Base-by-base conservation (phyloP, 192 early-diverging fungal genomes). In the Diversispora eburnea region DNA sequence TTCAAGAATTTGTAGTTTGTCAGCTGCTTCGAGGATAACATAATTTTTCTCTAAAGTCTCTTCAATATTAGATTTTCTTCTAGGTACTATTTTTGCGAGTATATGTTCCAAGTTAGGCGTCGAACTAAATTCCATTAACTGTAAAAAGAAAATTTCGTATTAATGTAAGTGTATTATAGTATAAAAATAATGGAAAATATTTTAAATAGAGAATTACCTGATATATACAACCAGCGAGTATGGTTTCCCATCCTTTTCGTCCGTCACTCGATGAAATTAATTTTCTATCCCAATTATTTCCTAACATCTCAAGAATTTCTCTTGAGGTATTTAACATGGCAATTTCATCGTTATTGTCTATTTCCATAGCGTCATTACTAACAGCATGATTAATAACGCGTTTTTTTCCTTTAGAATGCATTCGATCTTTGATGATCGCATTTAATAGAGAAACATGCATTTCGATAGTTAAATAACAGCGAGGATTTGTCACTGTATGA, bases 1-100 rank as follows among this genome's bases (percentile, higher is more conserved):
- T 25, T 90, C 84, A 55, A 94, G 75, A 13, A 96, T 75, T 17
- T 75, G 59, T n/a, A 95, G 75, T 17, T 90, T 89, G 69, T 85
- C 78, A 22, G 81, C 82, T 4, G 81, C 74, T 6, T 58, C 81
- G 74, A 84, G 74, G 3, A 46, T 70, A 15, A 71, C 45, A 78
- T 82, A 86, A 15, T 79, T 70, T 17, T 45, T 25, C 56, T 81
- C 78, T 20, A 85, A 81, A 75, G 75, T 86, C 56, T 78, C 77
- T 20, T 77, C 72, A 19, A 72, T 63, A 56, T 56, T 75, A 47
- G 77, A 81, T 8, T 39, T 43, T 9, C 80, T 68, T 45, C 78
- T 75, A 2, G 81, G 78, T 9, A 81, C 78, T 6, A 91, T 70
- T 9, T 78, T 76, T 13, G 76, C 75, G 39, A 86, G 60, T 12